These are phyloP conservation scores for Trichoderma gracile DNA, from an alignment of 2,329 filamentous ascomycete genomes.

Conservation along the genomic window DNA sequence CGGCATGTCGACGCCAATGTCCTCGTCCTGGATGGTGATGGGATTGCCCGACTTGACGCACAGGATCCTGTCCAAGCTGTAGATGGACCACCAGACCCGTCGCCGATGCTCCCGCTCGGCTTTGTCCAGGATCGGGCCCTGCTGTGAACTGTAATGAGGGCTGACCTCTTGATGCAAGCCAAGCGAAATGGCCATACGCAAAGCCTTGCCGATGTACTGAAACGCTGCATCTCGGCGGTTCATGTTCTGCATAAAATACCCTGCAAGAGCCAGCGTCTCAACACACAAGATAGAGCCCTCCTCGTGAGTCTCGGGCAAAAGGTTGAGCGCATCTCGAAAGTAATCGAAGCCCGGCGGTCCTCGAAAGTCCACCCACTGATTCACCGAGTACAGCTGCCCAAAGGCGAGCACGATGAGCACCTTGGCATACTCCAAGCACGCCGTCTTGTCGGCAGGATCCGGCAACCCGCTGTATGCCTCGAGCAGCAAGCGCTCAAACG, in stretches of 20 bases:
- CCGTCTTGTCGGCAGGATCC: constrained; percentile 46
- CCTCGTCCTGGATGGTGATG: constrained; percentile 55
- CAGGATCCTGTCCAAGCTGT: constrained; percentile 55
- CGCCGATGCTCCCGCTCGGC: constrained; percentile 50
- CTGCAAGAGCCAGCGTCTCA: constrained; percentile 55
- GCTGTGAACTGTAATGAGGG: constrained; percentile 44
- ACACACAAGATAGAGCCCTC: constrained; percentile 56
- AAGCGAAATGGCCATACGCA: constrained; percentile 59
- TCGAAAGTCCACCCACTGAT: constrained; percentile 54
- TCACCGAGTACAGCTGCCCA: constrained; percentile 58
- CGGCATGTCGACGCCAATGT: constrained; percentile 45
- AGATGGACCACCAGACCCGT: constrained; percentile 58
- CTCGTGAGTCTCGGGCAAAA: constrained; percentile 57
- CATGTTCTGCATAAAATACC: constrained; percentile 59
- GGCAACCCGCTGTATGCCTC: constrained; percentile 47
- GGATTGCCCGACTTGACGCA: constrained; percentile 57
- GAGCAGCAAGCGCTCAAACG: constrained; percentile 49
- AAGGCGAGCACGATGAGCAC: constrained; percentile 55
- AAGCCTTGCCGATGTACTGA: constrained; percentile 54
- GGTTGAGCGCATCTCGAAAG: constrained; percentile 52
- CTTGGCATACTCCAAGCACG: constrained; percentile 53
- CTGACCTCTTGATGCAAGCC: constrained; percentile 57
- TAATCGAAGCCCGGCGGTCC: constrained; percentile 58
- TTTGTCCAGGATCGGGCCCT: constrained; percentile 38
- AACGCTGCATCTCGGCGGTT: constrained; percentile 57